phyloP scores from a whole-genome alignment of 768 basidiomycete species.

The Lactifluus volemus region DNA sequence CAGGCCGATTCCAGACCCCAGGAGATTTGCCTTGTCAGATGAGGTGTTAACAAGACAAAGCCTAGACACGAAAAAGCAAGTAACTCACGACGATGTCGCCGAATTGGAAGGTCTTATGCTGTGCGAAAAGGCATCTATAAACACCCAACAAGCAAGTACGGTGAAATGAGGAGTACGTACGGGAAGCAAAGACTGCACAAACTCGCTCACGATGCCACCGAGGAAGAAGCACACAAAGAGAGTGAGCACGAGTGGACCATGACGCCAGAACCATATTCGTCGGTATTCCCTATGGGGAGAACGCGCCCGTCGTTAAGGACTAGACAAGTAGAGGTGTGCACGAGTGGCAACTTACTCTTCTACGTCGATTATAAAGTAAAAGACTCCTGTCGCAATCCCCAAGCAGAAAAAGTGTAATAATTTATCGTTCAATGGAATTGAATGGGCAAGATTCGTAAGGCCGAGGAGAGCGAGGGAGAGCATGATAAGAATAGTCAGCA shows the following conservation, averaged over 20 bases:
- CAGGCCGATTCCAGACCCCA: constrained; percentile 65
- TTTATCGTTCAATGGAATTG: constrained; percentile 71
- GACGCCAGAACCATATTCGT: constrained; percentile 83
- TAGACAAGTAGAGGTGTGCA: background rate
- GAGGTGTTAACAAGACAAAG: background rate
- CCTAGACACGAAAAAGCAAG: too few species aligned
- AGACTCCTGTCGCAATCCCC: constrained; percentile 62
- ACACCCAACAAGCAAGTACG: background rate
- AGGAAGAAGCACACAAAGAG: constrained; percentile 64
- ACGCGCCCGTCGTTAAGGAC: background rate
- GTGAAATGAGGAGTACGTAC: constrained; percentile 29
- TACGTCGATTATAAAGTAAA: constrained; percentile 83
- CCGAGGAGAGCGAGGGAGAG: constrained; percentile 64
- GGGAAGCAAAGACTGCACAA: constrained; percentile 72
- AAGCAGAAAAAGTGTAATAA: constrained; percentile 75
- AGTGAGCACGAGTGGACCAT: constrained; percentile 61
- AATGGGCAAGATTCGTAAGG: constrained; percentile 58
- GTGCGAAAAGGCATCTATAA: background rate
- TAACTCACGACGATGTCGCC: constrained; percentile 60
- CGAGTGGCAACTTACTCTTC: constrained; percentile 56
- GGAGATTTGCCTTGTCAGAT: constrained; percentile 56
- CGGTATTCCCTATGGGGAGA: constrained; percentile 49
- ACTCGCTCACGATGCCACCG: constrained; percentile 73
- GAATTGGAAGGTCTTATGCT: constrained; percentile 67
- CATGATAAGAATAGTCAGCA: constrained; percentile 62